Conservation (phyloP, 2,329 filamentous ascomycete genomes). For the Penicillium sp. region DNA sequence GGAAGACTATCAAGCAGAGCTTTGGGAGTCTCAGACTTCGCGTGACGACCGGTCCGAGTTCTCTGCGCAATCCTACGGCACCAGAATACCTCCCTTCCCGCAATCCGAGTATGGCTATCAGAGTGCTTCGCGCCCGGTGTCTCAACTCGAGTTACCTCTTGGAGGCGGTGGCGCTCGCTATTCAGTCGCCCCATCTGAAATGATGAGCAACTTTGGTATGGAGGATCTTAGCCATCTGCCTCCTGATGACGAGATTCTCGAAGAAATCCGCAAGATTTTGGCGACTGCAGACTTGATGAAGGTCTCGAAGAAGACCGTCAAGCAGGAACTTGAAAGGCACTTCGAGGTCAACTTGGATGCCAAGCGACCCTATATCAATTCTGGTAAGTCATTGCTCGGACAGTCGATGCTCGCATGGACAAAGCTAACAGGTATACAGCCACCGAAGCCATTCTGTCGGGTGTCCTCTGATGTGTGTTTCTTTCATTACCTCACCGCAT, state of each 20-base stretch:
- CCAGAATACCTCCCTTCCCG: constrained; percentile 64
- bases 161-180: constrained; percentile 62
- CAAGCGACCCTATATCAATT: constrained; percentile 90
- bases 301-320: constrained; percentile 98
- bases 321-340: constrained; percentile 82
- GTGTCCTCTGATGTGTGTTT: constrained; percentile 58
- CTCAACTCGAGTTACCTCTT: constrained; percentile 52
- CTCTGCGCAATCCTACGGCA: constrained; percentile 92
- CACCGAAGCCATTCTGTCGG: constrained; percentile 74
- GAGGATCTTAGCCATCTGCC: constrained; percentile 71
- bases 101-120: constrained; percentile 68
- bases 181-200: constrained; percentile 74
- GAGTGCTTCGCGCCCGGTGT: constrained; percentile 57
- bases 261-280: constrained; percentile 92
- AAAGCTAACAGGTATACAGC: constrained; percentile 47
- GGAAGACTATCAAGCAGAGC: constrained; percentile 97
- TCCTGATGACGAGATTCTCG: constrained; percentile 80
- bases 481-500: neutral
- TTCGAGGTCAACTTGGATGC: constrained; percentile 83
- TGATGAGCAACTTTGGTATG: constrained; percentile 71
- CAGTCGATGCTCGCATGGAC: constrained; percentile 3
- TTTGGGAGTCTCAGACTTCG: constrained; percentile 94
- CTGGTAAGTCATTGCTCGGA: constrained; percentile 59
- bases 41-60: constrained; percentile 78
- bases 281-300: constrained; percentile 92